A percentile compares a stretch with the other conserved stretches of the same genome.
These are phyloP conservation scores for Argentina anserina DNA, from an alignment of 306 rosid species.

Conservation along the genomic window DNA sequence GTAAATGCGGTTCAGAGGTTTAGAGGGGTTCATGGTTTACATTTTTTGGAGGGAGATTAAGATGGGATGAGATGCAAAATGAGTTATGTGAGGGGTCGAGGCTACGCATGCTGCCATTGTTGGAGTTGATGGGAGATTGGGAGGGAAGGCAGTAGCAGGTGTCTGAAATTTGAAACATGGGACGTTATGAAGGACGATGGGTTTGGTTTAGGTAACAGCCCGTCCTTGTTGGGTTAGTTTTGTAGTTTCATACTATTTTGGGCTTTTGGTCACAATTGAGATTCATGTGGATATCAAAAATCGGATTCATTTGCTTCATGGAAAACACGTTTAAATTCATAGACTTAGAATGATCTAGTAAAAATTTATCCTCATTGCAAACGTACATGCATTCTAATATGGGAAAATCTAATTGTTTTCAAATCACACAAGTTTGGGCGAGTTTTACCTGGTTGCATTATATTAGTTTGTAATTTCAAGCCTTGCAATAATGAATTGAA, in stretches of 20 bases:
- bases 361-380: no score
- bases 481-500: background rate
- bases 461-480: background rate
- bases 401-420: no score
- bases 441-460: no score
- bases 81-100: no score
- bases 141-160: background rate
- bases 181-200: background rate
- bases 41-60: no score
- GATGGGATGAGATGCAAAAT: background rate
- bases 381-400: no score
- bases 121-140: background rate
- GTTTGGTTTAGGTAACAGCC: background rate
- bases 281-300: no score
- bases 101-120: background rate
- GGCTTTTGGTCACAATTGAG: no score
- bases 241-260: no score
- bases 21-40: constrained; percentile 29
- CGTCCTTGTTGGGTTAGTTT: background rate
- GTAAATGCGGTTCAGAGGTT: constrained; percentile 20
- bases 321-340: no score
- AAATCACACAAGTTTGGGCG: background rate
- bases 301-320: no score
- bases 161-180: background rate
- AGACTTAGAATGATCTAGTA: no score